Base-by-base conservation (phyloP, 2,329 filamentous ascomycete genomes). In the Colletotrichum sp. region DNA sequence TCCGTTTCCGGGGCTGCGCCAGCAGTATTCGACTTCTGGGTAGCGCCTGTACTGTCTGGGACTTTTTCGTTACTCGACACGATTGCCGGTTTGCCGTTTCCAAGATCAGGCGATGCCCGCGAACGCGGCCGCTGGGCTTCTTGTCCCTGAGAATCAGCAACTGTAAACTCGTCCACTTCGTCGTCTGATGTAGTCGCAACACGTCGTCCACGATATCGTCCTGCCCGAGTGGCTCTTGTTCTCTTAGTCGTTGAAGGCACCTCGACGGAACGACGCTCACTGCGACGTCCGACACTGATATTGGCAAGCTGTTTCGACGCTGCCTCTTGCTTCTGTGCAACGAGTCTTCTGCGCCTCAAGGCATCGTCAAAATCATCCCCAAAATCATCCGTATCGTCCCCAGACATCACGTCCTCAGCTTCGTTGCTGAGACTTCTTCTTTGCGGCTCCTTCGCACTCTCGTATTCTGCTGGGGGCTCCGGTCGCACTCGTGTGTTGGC, bases 391-490 rank as follows among this genome's bases (percentile, higher is more conserved):
- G 83, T 82, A 30, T 86, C 84, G 15, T 84, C 83, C 2, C 83
- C 83, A 0, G 80, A 80, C 5, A 80, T 81, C 3, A 82, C 78
- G 3, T 80, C 78, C n/a, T 83, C 79, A 0, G 74, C 44, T 13
- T 76, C 64, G 5, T 80, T 82, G 4, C 80, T 80, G 1, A 77
- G 76, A 63, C 84, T 85, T 36, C 86, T 83, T 77, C 88, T 84
- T 65, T 89, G 88, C 0, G 88, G 89, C 65, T 86, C 83, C 59
- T 83, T 82, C 86, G 88, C 87, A 2, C 86, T 85, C 76, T 88
- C 87, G 72, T 89, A 90, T 25, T 85, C 82, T 6, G 81, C 81
- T 59, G 86, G 83, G 0, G 86, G 87, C n/a, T 81, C 81, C 1
- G 77, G 79, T 2, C 63, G 29, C 19, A 59, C 36, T 15, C 77